Base-by-base conservation (phyloP, 129 eudicot species). In the Daucus carota region DNA sequence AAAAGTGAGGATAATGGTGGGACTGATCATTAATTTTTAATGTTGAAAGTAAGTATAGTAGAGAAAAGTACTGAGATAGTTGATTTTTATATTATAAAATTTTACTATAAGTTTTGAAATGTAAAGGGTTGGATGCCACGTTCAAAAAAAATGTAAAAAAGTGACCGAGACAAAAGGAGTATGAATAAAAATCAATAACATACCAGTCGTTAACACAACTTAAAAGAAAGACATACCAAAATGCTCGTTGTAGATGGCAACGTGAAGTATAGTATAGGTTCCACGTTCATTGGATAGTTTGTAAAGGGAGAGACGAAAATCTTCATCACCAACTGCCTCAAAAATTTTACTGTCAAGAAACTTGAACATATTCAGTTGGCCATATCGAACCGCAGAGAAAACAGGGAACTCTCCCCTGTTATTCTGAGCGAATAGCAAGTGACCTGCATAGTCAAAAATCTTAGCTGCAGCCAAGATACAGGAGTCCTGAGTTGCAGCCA, bases 341-440 rank as follows among this genome's bases (percentile, higher is more conserved):
- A 14, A 17, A 40, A 36, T 15, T 65, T 76, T 65, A 2, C 54
- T 0, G n/a, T 75, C 63, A 29, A 85, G 83, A 28, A 78, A 78
- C 67, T 13, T 14, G 75, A 81, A 85, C 38, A 74, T 69, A 1
- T 20, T 36, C 1, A 62, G 32, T 76, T 85, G 80, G 8, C 88
- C 85, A 79, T 81, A 84, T 28, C 83, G 81, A 40, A 80, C 88
- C 0, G 88, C 88, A 5, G 81, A 76, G 74, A 78, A 85, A 22
- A 85, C 52, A 20, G 88, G 76, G 17, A 78, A 76, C 66, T 81
- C 88, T 4, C 83, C 81, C 50, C 38, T 66, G 22, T 66, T 29
- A 77, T 85, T 85, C 40, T 9, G n/a, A 60, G 44, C 47, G 70
- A 13, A 33, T 42, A 85, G 50, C 79, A 81, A 65, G 69, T 76